Conservation (phyloP, 371 early-diverging fungal genomes). For the Mortierella sp. region DNA sequence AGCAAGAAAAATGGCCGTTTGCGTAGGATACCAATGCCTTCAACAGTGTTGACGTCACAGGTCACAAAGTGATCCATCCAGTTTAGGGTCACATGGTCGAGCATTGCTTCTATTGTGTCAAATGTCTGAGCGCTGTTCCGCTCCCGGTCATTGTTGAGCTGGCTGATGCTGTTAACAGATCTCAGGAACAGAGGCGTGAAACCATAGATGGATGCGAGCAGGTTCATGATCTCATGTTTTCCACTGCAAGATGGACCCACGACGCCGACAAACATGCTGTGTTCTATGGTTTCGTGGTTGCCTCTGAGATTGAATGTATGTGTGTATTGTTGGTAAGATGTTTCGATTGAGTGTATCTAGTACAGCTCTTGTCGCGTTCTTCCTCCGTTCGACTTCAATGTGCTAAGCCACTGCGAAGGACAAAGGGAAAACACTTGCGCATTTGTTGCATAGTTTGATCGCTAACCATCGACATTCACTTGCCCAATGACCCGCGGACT, state of each 20-base stretch:
- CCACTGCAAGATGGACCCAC: slow-evolving; percentile 80
- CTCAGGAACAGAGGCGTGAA: slow-evolving; percentile 62
- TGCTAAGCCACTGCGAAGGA: slow-evolving; percentile 7
- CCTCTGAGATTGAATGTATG: no score
- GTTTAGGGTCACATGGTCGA: slow-evolving; percentile 69
- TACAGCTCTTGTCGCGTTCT: no score
- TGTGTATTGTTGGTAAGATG: no score
- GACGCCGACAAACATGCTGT: slow-evolving; percentile 80
- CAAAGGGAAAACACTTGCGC: slow-evolving; percentile 2
- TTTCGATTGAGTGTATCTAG: no score
- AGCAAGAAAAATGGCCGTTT: slow-evolving; percentile 92
- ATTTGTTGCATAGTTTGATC: not conserved
- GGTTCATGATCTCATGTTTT: slow-evolving; percentile 74
- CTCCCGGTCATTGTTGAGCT: not conserved
- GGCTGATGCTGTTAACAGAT: not conserved
- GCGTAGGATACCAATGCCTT: slow-evolving; percentile 59
- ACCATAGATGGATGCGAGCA: slow-evolving; percentile 63
- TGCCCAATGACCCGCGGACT: slow-evolving; percentile 51
- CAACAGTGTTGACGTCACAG: slow-evolving; percentile 62
- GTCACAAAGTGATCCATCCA: slow-evolving; percentile 83
- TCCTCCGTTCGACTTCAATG: no score
- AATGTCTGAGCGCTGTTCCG: slow-evolving; percentile 49
- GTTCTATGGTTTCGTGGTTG: not conserved
- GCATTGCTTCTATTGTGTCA: slow-evolving; percentile 61
- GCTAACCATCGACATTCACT: not conserved